Evolutionary conservation across 2,329 filamentous ascomycete species (phyloP).

Genomic region (Blastomyces parvus): DNA sequence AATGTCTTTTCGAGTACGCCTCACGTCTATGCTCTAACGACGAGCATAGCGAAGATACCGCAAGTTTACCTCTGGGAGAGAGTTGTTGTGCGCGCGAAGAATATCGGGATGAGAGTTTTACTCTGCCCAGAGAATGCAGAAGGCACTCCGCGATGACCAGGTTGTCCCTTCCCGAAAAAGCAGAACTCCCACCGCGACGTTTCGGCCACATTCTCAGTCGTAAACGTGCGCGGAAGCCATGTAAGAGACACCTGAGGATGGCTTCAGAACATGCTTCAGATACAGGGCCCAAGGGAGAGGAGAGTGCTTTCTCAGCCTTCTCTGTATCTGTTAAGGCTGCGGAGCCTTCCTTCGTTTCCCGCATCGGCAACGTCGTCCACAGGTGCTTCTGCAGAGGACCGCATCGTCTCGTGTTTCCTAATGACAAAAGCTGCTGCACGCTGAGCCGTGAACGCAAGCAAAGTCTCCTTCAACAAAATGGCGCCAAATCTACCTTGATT

Average conservation of each 20-base stretch:
- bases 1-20: conserved; percentile 4
- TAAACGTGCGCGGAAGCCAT: background rate
- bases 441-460: background rate
- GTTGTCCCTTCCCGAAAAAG: background rate
- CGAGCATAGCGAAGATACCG: background rate
- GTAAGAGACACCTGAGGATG: background rate
- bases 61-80: background rate
- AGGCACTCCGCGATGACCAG: background rate
- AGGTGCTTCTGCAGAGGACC: conserved; percentile 1
- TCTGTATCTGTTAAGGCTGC: background rate
- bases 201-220: background rate
- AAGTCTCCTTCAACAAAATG: background rate
- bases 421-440: background rate
- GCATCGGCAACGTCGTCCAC: background rate
- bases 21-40: background rate
- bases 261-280: background rate
- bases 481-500: background rate
- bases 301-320: background rate
- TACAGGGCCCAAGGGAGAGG: background rate
- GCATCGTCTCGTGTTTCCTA: background rate
- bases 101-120: background rate
- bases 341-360: background rate
- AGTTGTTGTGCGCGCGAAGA: background rate
- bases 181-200: background rate
- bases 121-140: background rate